A percentile compares a stretch with the other conserved stretches of the same genome.
These are phyloP conservation scores for Lenwebbia sp. DNA, from an alignment of 345 rosid genomes.

Conservation along the genomic window DNA sequence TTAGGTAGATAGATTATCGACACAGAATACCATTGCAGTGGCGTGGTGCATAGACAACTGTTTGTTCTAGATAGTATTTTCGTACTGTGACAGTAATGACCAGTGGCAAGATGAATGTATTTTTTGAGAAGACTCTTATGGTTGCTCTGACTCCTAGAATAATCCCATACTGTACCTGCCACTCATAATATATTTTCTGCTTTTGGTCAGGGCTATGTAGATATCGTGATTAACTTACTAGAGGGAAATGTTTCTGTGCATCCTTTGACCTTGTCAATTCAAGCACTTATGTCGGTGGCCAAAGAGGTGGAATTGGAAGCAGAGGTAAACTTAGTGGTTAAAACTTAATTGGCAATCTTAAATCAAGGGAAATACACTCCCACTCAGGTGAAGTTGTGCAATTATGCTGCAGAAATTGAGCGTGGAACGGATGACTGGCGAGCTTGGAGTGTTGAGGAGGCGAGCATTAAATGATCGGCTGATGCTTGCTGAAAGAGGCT, in stretches of 20 bases:
- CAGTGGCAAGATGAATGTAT: not conserved
- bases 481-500: constrained; percentile 92
- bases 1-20: not conserved
- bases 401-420: constrained; percentile 35
- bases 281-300: constrained; percentile 48
- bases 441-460: constrained; percentile 15
- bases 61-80: not conserved
- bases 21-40: not conserved
- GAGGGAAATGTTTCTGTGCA: constrained; percentile 29
- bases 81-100: not conserved
- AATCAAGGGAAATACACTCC: not conserved
- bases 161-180: not conserved
- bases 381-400: not conserved
- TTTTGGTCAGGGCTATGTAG: constrained; percentile 36
- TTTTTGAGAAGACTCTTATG: not conserved
- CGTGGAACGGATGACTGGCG: constrained; percentile 14
- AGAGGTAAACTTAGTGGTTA: constrained; percentile 19
- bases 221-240: constrained; percentile 35
- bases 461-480: constrained; percentile 72
- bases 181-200: not conserved
- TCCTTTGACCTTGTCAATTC: constrained; percentile 48
- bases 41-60: not conserved
- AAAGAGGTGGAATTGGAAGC: constrained; percentile 49
- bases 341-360: not conserved
- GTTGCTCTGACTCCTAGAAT: not conserved